phyloP scores from a whole-genome alignment of 2,329 filamentous ascomycete genomes.

The Aureobasidium zeae region DNA sequence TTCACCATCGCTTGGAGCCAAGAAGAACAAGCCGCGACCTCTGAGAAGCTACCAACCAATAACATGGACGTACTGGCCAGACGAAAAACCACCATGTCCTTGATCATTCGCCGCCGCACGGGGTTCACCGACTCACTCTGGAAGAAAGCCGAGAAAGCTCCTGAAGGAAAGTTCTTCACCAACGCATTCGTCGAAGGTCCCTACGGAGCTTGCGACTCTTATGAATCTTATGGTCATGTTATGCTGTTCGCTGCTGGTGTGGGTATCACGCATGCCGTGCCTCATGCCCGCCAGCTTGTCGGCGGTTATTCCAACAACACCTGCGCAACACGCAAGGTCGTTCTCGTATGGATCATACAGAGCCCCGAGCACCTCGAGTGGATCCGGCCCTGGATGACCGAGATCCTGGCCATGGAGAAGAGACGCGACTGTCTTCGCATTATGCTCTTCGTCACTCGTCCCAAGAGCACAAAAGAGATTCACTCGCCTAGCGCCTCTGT shows the following conservation, averaged over 20 bases:
- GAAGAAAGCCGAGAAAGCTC: slow-evolving; percentile 51
- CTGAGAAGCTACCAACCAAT: slow-evolving; percentile 41
- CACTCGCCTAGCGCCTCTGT: slow-evolving; percentile 68
- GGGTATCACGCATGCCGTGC: slow-evolving; percentile 90
- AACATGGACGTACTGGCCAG: slow-evolving; percentile 43
- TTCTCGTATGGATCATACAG: slow-evolving; percentile 86
- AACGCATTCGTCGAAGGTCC: slow-evolving; percentile 61
- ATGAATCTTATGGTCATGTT: slow-evolving; percentile 86
- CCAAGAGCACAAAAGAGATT: slow-evolving; percentile 74
- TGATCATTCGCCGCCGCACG: slow-evolving; percentile 78
- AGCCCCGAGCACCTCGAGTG: slow-evolving; percentile 84
- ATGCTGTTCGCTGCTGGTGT: slow-evolving; percentile 88
- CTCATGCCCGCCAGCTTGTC: slow-evolving; percentile 64
- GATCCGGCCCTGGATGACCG: slow-evolving; percentile 85
- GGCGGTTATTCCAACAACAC: slow-evolving; percentile 54
- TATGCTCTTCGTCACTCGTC: slow-evolving; percentile 82
- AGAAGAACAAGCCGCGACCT: slow-evolving; percentile 39
- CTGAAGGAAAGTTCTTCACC: slow-evolving; percentile 49
- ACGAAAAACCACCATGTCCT: slow-evolving; percentile 54
- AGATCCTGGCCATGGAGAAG: slow-evolving; percentile 70
- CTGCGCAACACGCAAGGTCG: slow-evolving; percentile 70
- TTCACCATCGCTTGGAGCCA: slow-evolving; percentile 74
- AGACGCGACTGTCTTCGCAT: slow-evolving; percentile 77
- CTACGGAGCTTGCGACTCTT: slow-evolving; percentile 49
- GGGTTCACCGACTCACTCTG: slow-evolving; percentile 81